phyloP scores from a whole-genome alignment of 1,284 basidiomycete genomes.

The Earliella scabrosa region DNA sequence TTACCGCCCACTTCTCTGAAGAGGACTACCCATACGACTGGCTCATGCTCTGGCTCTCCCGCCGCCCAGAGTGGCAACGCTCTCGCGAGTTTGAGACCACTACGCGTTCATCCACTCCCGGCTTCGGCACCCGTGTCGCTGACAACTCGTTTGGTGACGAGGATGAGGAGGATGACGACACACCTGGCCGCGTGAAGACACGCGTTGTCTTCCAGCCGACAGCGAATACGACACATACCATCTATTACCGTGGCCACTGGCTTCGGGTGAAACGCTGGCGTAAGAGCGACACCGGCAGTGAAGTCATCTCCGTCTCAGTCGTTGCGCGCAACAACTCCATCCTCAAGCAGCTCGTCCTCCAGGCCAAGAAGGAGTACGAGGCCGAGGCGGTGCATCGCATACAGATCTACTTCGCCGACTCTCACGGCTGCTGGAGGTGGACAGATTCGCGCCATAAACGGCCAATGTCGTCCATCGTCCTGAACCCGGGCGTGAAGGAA shows the following conservation, averaged over 20 bases:
- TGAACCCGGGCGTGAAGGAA: constrained; percentile 84
- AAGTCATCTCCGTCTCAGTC: constrained; percentile 78
- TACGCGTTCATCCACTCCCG: constrained; percentile 62
- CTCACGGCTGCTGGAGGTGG: constrained; percentile 85
- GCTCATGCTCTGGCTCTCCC: constrained; percentile 82
- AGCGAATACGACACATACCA: constrained; percentile 81
- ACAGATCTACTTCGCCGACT: constrained; percentile 85
- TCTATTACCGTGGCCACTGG: constrained; percentile 83
- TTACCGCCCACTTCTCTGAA: constrained; percentile 83
- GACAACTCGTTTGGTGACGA: constrained; percentile 70
- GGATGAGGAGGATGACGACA: constrained; percentile 53
- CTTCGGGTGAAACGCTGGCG: constrained; percentile 70
- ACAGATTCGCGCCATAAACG: constrained; percentile 82
- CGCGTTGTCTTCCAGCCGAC: constrained; percentile 85
- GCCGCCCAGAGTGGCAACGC: constrained; percentile 81
- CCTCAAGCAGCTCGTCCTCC: constrained; percentile 83
- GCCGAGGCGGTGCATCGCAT: constrained; percentile 82
- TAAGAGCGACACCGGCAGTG: constrained; percentile 67
- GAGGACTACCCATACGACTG: constrained; percentile 86
- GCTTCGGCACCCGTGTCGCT: constrained; percentile 48
- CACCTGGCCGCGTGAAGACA: constrained; percentile 70
- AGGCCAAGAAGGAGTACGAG: constrained; percentile 86
- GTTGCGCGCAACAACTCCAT: constrained; percentile 80
- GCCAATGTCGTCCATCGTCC: constrained; percentile 78
- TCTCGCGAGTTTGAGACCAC: constrained; percentile 86